Evolutionary conservation across 345 rosid species (phyloP), one percentile per base, ranked within the genome.

Genomic region (Fremontodendron californicum): DNA sequence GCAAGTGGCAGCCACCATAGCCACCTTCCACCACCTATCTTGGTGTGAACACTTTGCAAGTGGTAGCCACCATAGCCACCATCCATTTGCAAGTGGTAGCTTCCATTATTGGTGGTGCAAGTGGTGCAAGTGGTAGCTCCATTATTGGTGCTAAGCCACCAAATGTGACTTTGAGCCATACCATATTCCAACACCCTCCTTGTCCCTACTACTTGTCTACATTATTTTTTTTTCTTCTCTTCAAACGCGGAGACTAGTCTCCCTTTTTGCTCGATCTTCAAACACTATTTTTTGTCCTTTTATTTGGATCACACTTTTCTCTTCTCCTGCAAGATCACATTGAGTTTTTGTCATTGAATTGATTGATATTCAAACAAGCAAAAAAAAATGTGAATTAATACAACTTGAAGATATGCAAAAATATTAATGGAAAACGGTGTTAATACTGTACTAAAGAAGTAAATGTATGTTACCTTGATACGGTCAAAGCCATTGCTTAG

Each of bases 401-500:
- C 35, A 57, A 4, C 33, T 25, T 57, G 63, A 11, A 18, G 55
- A 51, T 0, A 5, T 16, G 55, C 8, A 49, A 18, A 49, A 21
- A 7, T 21, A 33, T 33, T 33, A 33, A 33, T 33, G 35, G 35
- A 51, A 49, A 51, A 19, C 18, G 57, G 57, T 51, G 51, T 46
- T 3, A 51, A 0, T 48, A 48, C 23, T 33, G 5, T 12, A 18
- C 10, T 3, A 64, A 4, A 6, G 12, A 64, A 64, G 67, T 12
- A n/a, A 4, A 9, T 19, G 25, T 67, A 23, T 23, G 11, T 9
- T 55, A 49, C 74, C 58, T 71, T 16, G 10, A 23, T 71, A 71
- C 12, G 37, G 21, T 25, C 60, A 39, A 19, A 21, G 27, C 15
- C 18, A 29, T 66, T 35, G 57, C 84, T 84, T 77, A 87, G 86